A percentile compares a stretch with the other conserved stretches of the same genome.
phyloP scores from a whole-genome alignment of 768 basidiomycete genomes.

The Boletus reticulatus region DNA sequence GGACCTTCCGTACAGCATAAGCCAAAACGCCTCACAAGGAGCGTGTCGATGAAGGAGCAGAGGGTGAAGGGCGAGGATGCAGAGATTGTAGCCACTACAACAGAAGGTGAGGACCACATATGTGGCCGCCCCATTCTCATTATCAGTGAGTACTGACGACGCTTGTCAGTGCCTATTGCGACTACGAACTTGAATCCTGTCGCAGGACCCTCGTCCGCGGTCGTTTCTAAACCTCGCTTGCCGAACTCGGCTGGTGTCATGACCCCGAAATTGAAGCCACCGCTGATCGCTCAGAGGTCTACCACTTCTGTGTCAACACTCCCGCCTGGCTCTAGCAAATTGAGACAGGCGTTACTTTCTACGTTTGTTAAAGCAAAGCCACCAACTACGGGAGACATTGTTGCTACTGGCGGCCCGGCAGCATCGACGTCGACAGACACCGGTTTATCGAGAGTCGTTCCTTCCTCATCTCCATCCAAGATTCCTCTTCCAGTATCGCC shows the following conservation, averaged over 20 bases:
- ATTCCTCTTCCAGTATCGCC: conserved; percentile 25
- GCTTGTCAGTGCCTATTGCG: neutral
- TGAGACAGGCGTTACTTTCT: conserved; percentile 25
- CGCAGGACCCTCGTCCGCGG: neutral
- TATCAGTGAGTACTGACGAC: neutral
- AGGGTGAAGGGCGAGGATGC: neutral
- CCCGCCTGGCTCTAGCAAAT: conserved; percentile 13
- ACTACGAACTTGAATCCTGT: neutral
- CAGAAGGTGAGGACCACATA: conserved; percentile 1
- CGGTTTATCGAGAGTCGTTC: conserved; percentile 2
- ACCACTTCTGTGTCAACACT: conserved; percentile 14
- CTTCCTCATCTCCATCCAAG: conserved; percentile 24
- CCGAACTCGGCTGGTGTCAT: conserved; percentile 2
- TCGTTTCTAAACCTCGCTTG: conserved; percentile 3
- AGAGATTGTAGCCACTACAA: neutral
- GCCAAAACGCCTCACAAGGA: conserved; percentile 26
- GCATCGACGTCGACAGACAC: conserved; percentile 5
- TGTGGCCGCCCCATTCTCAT: neutral
- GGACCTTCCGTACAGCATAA: conserved; percentile 8
- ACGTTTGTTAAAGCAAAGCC: conserved; percentile 21
- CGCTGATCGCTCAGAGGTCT: neutral
- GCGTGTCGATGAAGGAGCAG: conserved; percentile 27
- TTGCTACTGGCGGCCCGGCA: neutral
- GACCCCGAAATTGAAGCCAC: conserved; percentile 5
- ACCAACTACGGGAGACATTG: neutral